Percentiles rank a stretch among this genome's conserved stretches.
Conservation (phyloP, 176 grass and related monocot species). For the Triticum timopheevii region DNA sequence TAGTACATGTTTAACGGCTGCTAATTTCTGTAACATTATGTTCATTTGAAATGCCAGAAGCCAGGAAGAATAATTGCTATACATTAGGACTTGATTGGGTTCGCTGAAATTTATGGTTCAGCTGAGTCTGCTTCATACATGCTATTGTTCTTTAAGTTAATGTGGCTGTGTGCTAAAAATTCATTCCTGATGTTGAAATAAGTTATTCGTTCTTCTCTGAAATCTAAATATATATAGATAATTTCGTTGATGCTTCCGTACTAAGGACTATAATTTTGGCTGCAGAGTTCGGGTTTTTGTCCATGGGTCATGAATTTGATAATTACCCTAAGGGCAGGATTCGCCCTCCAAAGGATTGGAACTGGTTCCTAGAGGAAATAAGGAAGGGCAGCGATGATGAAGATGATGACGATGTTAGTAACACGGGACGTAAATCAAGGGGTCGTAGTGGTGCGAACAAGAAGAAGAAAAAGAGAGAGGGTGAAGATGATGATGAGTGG, state of each 20-base stretch:
- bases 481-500: constrained; percentile 66
- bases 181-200: background rate
- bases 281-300: constrained; percentile 86
- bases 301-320: constrained; percentile 74
- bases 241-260: background rate
- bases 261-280: background rate
- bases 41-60: background rate
- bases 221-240: background rate
- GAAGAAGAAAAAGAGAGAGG: constrained; percentile 37
- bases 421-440: constrained; percentile 16
- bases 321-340: constrained; percentile 59
- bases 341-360: constrained; percentile 60
- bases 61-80: background rate
- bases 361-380: constrained; percentile 69
- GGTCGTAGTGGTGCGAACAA: background rate
- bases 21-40: background rate
- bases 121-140: background rate
- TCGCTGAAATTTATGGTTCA: background rate
- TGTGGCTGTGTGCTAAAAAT: background rate
- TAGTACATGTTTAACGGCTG: background rate
- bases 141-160: background rate
- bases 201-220: background rate
- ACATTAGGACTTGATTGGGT: background rate
- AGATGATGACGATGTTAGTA: constrained; percentile 29
- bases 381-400: constrained; percentile 39